Evolutionary conservation across 345 rosid genomes (phyloP).

Genomic region (Capsella bursapastoris): DNA sequence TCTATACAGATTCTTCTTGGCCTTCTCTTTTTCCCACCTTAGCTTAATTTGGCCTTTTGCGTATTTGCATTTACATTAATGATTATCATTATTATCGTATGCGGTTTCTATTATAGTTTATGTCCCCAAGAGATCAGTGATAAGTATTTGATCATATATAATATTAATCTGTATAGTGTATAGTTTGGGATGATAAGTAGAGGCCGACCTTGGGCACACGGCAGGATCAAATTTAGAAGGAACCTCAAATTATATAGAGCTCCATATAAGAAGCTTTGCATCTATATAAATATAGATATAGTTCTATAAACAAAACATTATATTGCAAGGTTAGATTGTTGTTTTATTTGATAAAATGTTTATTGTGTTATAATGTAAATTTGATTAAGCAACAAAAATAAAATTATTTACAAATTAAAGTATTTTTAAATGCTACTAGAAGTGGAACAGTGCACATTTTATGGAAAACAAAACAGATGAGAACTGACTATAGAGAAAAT

Average conservation of each 20-base stretch:
- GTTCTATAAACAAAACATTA: background rate
- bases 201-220: background rate
- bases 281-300: background rate
- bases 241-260: background rate
- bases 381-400: background rate
- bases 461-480: background rate
- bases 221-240: background rate
- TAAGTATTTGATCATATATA: background rate
- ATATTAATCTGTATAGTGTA: background rate
- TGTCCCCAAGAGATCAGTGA: background rate
- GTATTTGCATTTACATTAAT: background rate
- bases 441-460: background rate
- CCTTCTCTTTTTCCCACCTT: constrained; percentile 2
- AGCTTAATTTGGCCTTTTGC: background rate
- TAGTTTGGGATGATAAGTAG: background rate
- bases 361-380: background rate
- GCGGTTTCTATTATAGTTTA: background rate
- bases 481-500: background rate
- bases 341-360: too few species aligned
- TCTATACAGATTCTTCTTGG: constrained; percentile 30
- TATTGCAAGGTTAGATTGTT: background rate
- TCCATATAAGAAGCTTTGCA: background rate
- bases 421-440: background rate
- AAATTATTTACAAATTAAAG: background rate
- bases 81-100: background rate